Evolutionary conservation across 2,329 filamentous ascomycete genomes (phyloP).

Genomic region (Pseudophaeomoniella oleicola): DNA sequence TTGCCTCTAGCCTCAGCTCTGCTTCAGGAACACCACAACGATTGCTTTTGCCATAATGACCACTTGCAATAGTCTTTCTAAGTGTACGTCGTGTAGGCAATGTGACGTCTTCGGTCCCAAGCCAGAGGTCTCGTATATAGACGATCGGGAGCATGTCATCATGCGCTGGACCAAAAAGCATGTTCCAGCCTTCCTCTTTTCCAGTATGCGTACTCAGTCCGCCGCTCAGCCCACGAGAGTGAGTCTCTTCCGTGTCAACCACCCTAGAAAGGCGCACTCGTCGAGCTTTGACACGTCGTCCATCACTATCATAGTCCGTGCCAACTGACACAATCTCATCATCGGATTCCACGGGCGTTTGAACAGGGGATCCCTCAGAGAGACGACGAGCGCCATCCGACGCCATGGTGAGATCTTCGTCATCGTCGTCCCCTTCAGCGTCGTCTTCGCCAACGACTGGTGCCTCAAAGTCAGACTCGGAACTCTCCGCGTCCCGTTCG

Average conservation of each 20-base stretch:
- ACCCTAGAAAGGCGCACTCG: background rate
- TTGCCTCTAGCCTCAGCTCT: slow-evolving; percentile 28
- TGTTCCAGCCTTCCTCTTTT: slow-evolving; percentile 30
- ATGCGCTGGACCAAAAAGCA: slow-evolving; percentile 35
- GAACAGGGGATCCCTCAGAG: slow-evolving; percentile 1
- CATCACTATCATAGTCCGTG: slow-evolving; percentile 1
- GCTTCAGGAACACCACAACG: slow-evolving; percentile 29
- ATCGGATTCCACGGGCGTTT: slow-evolving; percentile 1
- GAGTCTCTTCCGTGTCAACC: background rate
- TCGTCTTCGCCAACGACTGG: background rate
- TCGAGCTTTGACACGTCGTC: background rate
- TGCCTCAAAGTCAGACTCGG: background rate
- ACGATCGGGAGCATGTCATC: slow-evolving; percentile 35
- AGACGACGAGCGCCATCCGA: background rate
- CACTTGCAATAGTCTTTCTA: slow-evolving; percentile 14
- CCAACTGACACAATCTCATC: slow-evolving; percentile 2
- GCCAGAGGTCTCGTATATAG: slow-evolving; percentile 36
- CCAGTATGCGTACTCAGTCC: slow-evolving; percentile 19
- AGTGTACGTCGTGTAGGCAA: slow-evolving; percentile 32
- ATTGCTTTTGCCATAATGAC: slow-evolving; percentile 22
- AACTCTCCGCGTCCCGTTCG: background rate
- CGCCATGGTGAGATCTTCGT: slow-evolving; percentile 2
- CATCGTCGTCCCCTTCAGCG: slow-evolving; percentile 2
- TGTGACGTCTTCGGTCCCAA: slow-evolving; percentile 26
- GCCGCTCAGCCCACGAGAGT: slow-evolving; percentile 20